Conservation (phyloP, 371 early-diverging fungal genomes). For the Actinomucor elegans region DNA sequence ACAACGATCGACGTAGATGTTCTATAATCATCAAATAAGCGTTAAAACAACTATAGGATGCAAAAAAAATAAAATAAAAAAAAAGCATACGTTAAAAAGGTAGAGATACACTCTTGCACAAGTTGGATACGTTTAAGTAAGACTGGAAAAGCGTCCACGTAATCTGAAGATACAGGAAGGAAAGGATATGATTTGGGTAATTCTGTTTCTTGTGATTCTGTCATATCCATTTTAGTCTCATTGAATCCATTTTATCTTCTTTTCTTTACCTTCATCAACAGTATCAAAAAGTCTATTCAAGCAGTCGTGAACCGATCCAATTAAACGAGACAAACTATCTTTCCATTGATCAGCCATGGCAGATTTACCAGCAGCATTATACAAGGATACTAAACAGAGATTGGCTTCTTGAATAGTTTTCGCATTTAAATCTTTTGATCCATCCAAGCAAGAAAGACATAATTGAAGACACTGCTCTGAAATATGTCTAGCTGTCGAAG, state of each 20-base stretch:
- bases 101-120: conserved; percentile 32
- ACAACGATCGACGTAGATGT: conserved; percentile 31
- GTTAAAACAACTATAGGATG: neutral
- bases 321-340: conserved; percentile 35
- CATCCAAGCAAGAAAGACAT: conserved; percentile 55
- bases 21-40: conserved; percentile 15
- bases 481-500: conserved; percentile 55
- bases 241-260: no score
- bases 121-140: conserved; percentile 36
- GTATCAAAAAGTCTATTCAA: conserved; percentile 55
- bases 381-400: conserved; percentile 46
- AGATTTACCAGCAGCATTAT: conserved; percentile 45
- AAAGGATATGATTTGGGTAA: conserved; percentile 28
- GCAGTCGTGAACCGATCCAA: conserved; percentile 53
- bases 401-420: conserved; percentile 36
- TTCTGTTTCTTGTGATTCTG: conserved; percentile 26
- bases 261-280: conserved; percentile 64
- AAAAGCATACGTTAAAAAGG: conserved; percentile 38
- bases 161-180: conserved; percentile 30
- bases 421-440: conserved; percentile 32
- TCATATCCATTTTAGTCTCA: no score
- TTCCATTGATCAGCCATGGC: conserved; percentile 52
- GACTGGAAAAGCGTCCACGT: conserved; percentile 40
- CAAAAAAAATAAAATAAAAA: neutral
- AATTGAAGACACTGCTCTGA: conserved; percentile 50